Percentiles rank a stretch among this genome's conserved stretches.
phyloP scores from a whole-genome alignment of 805 yeast genomes.

The Candida jianshihensis region DNA sequence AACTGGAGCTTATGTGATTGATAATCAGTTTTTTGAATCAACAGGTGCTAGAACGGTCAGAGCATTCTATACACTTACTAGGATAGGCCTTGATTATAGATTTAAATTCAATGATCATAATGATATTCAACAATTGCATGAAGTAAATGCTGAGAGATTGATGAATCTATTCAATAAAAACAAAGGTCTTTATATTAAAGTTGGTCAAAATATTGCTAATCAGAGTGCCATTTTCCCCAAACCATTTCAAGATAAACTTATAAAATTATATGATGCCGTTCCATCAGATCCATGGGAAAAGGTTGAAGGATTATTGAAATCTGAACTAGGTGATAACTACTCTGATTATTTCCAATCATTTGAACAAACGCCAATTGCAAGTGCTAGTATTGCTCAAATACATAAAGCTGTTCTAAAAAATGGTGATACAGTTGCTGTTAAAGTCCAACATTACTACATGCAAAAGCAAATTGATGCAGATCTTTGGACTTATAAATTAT shows the following conservation, averaged over 20 bases:
- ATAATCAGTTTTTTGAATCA: conserved; percentile 38
- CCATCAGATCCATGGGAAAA: conserved; percentile 49
- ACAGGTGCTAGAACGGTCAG: conserved; percentile 44
- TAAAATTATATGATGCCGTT: conserved; percentile 58
- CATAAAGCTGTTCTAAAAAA: conserved; percentile 42
- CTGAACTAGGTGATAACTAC: conserved; percentile 38
- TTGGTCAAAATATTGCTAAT: conserved; percentile 76
- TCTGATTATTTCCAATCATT: conserved; percentile 33
- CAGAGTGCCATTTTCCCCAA: conserved; percentile 64
- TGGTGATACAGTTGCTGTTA: conserved; percentile 54
- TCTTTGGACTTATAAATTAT: conserved; percentile 46
- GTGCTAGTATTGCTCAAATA: conserved; percentile 72
- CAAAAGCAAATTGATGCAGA: conserved; percentile 55
- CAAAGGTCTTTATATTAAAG: conserved; percentile 62
- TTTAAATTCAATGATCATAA: conserved; percentile 37
- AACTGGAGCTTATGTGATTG: conserved; percentile 24
- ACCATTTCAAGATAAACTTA: conserved; percentile 53
- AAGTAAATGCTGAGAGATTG: conserved; percentile 46
- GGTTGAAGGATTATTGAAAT: conserved; percentile 33
- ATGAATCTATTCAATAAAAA: conserved; percentile 37
- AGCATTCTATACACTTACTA: conserved; percentile 38
- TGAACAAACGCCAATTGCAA: conserved; percentile 57
- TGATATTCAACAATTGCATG: conserved; percentile 51
- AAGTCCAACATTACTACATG: conserved; percentile 61
- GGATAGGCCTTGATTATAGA: conserved; percentile 58